Conservation (phyloP, 176 grass and related monocot genomes). For the Themeda triandra region DNA sequence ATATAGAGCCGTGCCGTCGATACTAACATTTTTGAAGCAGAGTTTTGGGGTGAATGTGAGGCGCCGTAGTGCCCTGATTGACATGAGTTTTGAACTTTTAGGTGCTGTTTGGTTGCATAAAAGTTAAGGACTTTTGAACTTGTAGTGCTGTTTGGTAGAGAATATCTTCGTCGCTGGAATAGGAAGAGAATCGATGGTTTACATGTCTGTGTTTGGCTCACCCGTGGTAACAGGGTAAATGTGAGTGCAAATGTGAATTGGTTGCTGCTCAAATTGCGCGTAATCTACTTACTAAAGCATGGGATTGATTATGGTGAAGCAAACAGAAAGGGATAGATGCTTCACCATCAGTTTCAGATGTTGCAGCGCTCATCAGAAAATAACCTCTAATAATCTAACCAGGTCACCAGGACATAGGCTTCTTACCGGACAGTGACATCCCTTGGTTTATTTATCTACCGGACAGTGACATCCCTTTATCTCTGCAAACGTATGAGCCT, state of each 20-base stretch:
- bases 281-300: background rate
- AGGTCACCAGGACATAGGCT: too few species aligned
- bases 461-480: too few species aligned
- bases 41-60: conserved; percentile 17
- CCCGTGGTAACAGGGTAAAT: background rate
- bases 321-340: too few species aligned
- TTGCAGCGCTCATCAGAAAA: too few species aligned
- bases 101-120: background rate
- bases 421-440: too few species aligned
- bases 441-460: too few species aligned
- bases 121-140: background rate
- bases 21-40: conserved; percentile 30
- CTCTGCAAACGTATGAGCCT: too few species aligned
- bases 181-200: background rate
- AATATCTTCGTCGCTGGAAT: background rate
- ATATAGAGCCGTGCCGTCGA: conserved; percentile 27
- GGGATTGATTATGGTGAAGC: background rate
- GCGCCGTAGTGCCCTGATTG: too few species aligned
- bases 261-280: background rate
- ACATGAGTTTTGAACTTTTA: background rate
- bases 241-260: background rate
- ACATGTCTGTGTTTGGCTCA: background rate
- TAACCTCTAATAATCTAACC: too few species aligned
- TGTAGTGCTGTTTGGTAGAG: background rate
- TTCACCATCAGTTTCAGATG: background rate